Conservation (phyloP, 2,329 filamentous ascomycete species). For the Anthostomella pinea region DNA sequence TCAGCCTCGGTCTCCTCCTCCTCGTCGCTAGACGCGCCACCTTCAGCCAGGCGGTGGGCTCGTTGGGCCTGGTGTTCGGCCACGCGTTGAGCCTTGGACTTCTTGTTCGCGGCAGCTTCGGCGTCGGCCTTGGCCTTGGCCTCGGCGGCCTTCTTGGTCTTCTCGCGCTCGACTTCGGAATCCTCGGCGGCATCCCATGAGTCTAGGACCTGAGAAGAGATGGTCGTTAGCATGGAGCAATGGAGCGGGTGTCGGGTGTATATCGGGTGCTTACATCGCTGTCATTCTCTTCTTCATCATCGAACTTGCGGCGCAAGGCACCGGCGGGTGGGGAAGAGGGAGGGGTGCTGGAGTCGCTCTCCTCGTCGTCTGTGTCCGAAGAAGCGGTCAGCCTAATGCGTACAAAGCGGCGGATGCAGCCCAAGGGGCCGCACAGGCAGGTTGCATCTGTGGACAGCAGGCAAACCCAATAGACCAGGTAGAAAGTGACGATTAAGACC, state of each 20-base stretch:
- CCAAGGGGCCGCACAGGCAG: conserved; percentile 11
- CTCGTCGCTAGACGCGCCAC: conserved; percentile 55
- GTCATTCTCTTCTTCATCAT: conserved; percentile 84
- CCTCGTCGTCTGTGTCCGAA: conserved; percentile 34
- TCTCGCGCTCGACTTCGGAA: conserved; percentile 94
- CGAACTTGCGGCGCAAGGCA: conserved; percentile 65
- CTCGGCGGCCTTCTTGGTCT: conserved; percentile 81
- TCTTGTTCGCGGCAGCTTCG: conserved; percentile 85
- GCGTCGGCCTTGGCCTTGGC: conserved; percentile 87
- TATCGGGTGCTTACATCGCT: conserved; percentile 60
- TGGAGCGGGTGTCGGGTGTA: background rate
- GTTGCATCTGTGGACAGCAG: conserved; percentile 10
- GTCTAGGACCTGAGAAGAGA: conserved; percentile 69
- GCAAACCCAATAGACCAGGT: conserved; percentile 15
- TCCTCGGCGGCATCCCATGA: conserved; percentile 97
- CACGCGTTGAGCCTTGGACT: conserved; percentile 82
- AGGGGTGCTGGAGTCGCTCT: conserved; percentile 35
- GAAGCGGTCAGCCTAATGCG: conserved; percentile 21
- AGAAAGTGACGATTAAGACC: conserved; percentile 10
- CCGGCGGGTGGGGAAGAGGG: conserved; percentile 38
- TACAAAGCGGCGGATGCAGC: conserved; percentile 11
- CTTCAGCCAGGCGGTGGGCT: conserved; percentile 49
- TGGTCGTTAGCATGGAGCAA: no score
- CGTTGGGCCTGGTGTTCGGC: conserved; percentile 70
- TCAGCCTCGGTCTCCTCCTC: conserved; percentile 73